Evolutionary conservation across 1,284 basidiomycete genomes (phyloP).

Genomic region (Afroboletus lepidellus): DNA sequence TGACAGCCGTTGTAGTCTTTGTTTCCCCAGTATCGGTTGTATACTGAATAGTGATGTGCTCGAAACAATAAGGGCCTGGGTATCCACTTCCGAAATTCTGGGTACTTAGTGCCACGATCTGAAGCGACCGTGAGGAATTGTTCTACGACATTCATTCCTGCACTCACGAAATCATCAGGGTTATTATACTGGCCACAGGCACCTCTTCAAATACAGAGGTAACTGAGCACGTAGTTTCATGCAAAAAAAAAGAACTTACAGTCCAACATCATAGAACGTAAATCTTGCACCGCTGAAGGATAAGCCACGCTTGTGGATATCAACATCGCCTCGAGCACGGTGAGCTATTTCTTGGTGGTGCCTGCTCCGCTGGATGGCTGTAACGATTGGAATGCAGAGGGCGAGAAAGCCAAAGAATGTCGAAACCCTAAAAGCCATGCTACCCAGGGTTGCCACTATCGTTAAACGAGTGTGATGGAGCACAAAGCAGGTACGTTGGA

Average conservation of each 20-base stretch:
- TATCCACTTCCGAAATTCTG: slow-evolving; percentile 56
- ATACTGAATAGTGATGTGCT: slow-evolving; percentile 62
- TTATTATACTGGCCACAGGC: slow-evolving; percentile 53
- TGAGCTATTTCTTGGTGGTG: slow-evolving; percentile 46
- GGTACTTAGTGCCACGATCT: slow-evolving; percentile 47
- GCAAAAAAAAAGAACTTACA: slow-evolving; percentile 38
- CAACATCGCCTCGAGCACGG: slow-evolving; percentile 40
- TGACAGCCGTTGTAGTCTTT: slow-evolving; percentile 57
- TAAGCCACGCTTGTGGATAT: slow-evolving; percentile 40
- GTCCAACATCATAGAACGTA: slow-evolving; percentile 57
- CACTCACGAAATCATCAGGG: slow-evolving; percentile 51
- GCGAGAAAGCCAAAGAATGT: slow-evolving; percentile 26
- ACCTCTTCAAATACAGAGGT: slow-evolving; percentile 37
- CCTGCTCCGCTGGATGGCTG: slow-evolving; percentile 35
- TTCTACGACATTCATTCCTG: background rate
- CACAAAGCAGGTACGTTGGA: slow-evolving; percentile 9
- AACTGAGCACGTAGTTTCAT: slow-evolving; percentile 2
- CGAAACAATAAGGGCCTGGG: slow-evolving; percentile 62
- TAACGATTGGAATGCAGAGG: slow-evolving; percentile 39
- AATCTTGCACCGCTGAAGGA: slow-evolving; percentile 33
- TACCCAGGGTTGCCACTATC: background rate
- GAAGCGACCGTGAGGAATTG: slow-evolving; percentile 7
- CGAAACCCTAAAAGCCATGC: slow-evolving; percentile 17
- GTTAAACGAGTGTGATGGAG: slow-evolving; percentile 25
- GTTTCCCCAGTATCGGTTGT: slow-evolving; percentile 57